phyloP scores from a whole-genome alignment of 176 grass and related monocot species.

The Tuctoria greenei region DNA sequence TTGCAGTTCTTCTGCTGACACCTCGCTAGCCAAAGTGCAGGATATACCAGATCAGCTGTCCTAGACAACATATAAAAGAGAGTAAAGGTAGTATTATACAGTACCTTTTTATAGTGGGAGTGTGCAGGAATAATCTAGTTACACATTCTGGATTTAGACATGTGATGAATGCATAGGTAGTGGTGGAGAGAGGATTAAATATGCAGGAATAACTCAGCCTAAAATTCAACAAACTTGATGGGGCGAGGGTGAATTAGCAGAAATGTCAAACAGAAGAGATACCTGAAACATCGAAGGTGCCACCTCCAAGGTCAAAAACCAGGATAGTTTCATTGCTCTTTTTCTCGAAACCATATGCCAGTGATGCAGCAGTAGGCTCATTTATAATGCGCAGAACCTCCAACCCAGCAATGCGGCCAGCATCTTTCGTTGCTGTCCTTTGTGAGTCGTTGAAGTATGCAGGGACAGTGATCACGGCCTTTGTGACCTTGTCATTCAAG shows the following conservation, averaged over 20 bases:
- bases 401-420: constrained; percentile 71
- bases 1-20: not conserved
- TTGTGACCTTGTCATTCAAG: constrained; percentile 74
- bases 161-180: no score
- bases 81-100: no score
- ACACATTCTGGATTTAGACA: not conserved
- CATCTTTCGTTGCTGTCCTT: constrained; percentile 82
- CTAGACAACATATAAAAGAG: not conserved
- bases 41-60: not conserved
- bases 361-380: constrained; percentile 63
- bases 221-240: not conserved
- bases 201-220: not conserved
- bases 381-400: constrained; percentile 87
- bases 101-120: not conserved
- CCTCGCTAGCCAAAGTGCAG: not conserved
- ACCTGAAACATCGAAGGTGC: constrained; percentile 84
- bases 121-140: not conserved
- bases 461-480: constrained; percentile 75
- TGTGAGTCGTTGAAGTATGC: constrained; percentile 80
- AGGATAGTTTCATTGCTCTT: constrained; percentile 86
- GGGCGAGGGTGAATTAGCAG: not conserved
- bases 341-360: constrained; percentile 79
- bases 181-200: not conserved
- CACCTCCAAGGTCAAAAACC: constrained; percentile 72
- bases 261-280: constrained; percentile 11